Base-by-base conservation (phyloP, 805 yeast genomes). In the Pichia sporocuriosa region DNA sequence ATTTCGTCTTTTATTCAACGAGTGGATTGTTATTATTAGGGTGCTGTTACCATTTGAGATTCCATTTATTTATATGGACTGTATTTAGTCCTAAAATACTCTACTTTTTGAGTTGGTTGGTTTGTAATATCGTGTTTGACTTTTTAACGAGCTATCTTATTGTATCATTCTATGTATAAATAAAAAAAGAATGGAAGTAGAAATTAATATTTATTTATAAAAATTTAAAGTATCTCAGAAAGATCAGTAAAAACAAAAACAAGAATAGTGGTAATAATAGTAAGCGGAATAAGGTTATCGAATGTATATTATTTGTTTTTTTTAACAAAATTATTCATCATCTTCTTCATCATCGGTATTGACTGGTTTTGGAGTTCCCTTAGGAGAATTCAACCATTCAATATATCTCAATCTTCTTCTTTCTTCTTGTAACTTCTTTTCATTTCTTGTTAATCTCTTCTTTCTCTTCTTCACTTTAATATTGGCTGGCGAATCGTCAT, bases 371-470 rank as follows among this genome's bases (percentile, higher is more conserved):
- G 97, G 97, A 17, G 98, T 93, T 25, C 98, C 98, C 79, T 93
- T 93, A 51, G 98, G 96, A 55, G 94, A 78, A 53, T 81, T 81
- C 60, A 90, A 74, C 98, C 98, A 90, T 55, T 85, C 96, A 41
- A 90, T 72, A 63, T 90, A 84, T 67, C 97, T 81, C 63, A 87
- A 68, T 67, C 98, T 81, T 70, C 97, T 84, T 70, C 97, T 81
- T 63, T 84, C 94, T 29, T 82, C 94, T 66, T 89, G 88, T 35
- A 72, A 68, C 69, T 90, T 90, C 81, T 86, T 80, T 57, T 90
- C 97, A 61, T 90, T 90, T 77, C 98, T 81, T 23, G 97, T 93
- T 79, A 93, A 69, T 79, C 88, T 89, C 90, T 85, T 93, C 85
- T 88, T 89, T 59, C 73, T 72, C 36, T 49, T 42, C 66, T 85